These are phyloP conservation scores for Cenchrus fungigraminus DNA, from an alignment of 176 grass and related monocot genomes.

Conservation along the genomic window DNA sequence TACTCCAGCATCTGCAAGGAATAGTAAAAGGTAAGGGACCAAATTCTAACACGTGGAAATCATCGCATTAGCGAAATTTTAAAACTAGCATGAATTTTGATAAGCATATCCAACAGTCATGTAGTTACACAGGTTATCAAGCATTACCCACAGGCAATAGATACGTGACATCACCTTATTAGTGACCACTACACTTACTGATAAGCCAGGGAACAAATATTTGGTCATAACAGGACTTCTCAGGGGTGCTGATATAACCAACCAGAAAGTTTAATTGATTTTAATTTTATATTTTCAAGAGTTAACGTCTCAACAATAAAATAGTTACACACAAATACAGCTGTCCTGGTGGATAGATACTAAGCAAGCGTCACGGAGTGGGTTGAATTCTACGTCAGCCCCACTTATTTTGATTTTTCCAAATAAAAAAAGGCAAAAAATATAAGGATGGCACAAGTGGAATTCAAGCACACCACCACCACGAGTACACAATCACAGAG, in stretches of 20 bases:
- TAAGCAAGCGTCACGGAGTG: neutral
- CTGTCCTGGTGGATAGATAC: neutral
- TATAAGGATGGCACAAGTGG: neutral
- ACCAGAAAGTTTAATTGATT: neutral
- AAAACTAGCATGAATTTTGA: conserved; percentile 7
- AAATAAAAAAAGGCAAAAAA: neutral
- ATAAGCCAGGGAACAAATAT: neutral
- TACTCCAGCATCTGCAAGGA: conserved; percentile 96
- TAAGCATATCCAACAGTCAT: conserved; percentile 29
- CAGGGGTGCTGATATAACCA: neutral
- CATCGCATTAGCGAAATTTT: conserved; percentile 7
- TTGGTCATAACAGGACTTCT: neutral
- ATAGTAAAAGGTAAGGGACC: conserved; percentile 3
- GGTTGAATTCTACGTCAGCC: neutral
- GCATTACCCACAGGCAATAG: neutral
- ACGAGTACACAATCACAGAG: neutral
- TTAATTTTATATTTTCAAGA: neutral
- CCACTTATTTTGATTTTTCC: neutral
- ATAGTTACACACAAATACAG: neutral
- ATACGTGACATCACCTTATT: neutral
- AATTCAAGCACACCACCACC: neutral
- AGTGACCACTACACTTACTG: neutral
- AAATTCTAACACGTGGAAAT: conserved; percentile 14
- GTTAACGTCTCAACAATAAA: neutral
- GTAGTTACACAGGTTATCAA: neutral